Evolutionary conservation across 352 stramenopile species (phyloP).

Genomic region (Thalassiosira livingstoniorum): DNA sequence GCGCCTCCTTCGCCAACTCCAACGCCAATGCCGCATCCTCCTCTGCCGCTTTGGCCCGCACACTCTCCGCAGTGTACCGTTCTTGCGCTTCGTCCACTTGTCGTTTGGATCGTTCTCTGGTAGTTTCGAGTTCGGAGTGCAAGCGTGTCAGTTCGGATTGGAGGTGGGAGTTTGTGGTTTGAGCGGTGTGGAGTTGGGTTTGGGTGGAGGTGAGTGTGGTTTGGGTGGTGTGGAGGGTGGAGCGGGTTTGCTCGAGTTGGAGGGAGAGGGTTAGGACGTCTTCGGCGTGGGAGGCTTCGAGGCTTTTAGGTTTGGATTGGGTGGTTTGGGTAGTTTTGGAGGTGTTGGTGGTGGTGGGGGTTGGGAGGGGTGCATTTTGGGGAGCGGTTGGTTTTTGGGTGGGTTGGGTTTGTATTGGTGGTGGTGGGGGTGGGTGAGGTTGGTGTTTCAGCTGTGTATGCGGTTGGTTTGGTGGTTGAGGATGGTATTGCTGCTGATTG

Average conservation of each 20-base stretch:
- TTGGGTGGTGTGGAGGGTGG: constrained; percentile 24
- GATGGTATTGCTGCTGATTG: constrained; percentile 1
- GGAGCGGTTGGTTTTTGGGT: too few species aligned
- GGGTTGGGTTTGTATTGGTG: neutral
- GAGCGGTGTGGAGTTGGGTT: constrained; percentile 33
- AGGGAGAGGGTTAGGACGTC: constrained; percentile 74
- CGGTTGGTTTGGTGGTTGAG: neutral
- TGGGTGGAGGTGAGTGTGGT: constrained; percentile 29
- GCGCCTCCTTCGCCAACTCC: constrained; percentile 79
- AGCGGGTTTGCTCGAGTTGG: constrained; percentile 67
- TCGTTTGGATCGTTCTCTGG: too few species aligned
- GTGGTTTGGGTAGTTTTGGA: too few species aligned
- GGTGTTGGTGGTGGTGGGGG: constrained; percentile 10
- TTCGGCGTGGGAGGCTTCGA: constrained; percentile 72
- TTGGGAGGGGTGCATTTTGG: constrained; percentile 14
- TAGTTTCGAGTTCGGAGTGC: constrained; percentile 44
- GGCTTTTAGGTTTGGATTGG: too few species aligned
- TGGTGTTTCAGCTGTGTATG: neutral
- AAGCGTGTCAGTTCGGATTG: constrained; percentile 51
- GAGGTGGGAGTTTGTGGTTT: constrained; percentile 48
- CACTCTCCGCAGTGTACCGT: constrained; percentile 48
- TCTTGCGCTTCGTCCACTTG: neutral
- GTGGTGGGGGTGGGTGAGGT: neutral
- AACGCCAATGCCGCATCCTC: constrained; percentile 82
- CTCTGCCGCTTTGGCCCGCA: constrained; percentile 67